Percentiles rank a stretch among this genome's conserved stretches.
These are phyloP conservation scores for Fraxinus velutina DNA, from an alignment of 305 asterid genomes.

Conservation along the genomic window DNA sequence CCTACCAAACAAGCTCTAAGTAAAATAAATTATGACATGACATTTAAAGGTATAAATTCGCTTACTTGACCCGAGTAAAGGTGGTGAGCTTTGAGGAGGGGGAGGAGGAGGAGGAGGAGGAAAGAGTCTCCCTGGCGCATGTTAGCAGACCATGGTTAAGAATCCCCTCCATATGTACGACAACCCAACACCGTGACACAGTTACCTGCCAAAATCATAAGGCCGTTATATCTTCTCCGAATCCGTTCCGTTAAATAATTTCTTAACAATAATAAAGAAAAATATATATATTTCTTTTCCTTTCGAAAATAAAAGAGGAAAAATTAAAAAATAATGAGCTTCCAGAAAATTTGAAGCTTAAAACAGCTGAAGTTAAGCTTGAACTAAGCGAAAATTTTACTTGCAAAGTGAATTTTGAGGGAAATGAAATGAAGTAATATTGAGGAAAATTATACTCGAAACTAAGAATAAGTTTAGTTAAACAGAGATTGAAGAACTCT, in stretches of 20 bases:
- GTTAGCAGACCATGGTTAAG: conserved; percentile 45
- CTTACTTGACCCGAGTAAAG: conserved; percentile 35
- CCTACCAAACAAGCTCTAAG: no score
- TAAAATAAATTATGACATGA: no score
- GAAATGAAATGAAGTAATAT: background rate
- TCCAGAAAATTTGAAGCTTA: background rate
- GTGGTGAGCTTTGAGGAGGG: conserved; percentile 35
- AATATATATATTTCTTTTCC: no score
- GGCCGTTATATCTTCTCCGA: conserved; percentile 28
- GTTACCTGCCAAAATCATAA: conserved; percentile 18
- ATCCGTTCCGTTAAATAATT: background rate
- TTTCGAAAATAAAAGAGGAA: background rate
- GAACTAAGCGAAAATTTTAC: background rate
- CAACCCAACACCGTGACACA: conserved; percentile 7
- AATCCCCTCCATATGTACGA: conserved; percentile 45
- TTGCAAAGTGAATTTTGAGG: background rate
- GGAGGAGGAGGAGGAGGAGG: background rate
- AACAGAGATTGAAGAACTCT: conserved; percentile 1
- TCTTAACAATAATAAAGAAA: background rate
- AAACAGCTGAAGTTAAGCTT: background rate
- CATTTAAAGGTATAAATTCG: background rate
- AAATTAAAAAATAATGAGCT: no score
- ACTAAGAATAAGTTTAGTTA: conserved; percentile 1
- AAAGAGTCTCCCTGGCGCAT: conserved; percentile 40
- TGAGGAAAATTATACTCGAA: background rate